Percentiles rank a stretch among this genome's conserved stretches.
These are phyloP conservation scores for Phytophthora capsici DNA, from an alignment of 352 stramenopile species.

Conservation along the genomic window DNA sequence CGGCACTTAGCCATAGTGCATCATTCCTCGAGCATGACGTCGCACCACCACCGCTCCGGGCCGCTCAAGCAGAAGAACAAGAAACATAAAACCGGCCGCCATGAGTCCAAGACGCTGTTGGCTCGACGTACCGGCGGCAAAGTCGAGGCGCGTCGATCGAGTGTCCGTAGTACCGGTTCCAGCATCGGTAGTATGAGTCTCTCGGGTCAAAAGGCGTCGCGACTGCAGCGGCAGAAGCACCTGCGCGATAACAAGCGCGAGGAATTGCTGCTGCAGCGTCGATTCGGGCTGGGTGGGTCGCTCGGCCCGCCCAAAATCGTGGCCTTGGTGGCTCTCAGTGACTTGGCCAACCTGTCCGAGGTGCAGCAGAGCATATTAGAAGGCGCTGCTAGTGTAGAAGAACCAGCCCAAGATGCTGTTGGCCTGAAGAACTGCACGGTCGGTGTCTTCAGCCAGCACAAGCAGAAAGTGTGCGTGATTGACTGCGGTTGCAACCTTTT, in stretches of 20 bases:
- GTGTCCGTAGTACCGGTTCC: slow-evolving; percentile 49
- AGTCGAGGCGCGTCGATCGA: slow-evolving; percentile 59
- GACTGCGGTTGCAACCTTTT: slow-evolving; percentile 86
- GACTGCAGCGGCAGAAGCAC: slow-evolving; percentile 87
- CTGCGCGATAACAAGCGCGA: slow-evolving; percentile 86
- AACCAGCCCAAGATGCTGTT: slow-evolving; percentile 47
- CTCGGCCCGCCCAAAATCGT: slow-evolving; percentile 86
- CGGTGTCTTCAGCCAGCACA: slow-evolving; percentile 81
- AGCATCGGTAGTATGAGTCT: slow-evolving; percentile 54
- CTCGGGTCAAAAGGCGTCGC: slow-evolving; percentile 74
- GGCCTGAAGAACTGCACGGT: slow-evolving; percentile 70
- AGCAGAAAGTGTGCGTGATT: slow-evolving; percentile 90
- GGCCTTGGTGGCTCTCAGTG: slow-evolving; percentile 82
- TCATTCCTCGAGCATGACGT: slow-evolving; percentile 50
- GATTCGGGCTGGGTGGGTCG: slow-evolving; percentile 74
- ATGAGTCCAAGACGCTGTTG: slow-evolving; percentile 85
- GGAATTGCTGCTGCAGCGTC: slow-evolving; percentile 83
- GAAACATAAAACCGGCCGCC: slow-evolving; percentile 89
- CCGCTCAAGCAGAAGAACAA: slow-evolving; percentile 93
- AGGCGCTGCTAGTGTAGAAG: slow-evolving; percentile 59
- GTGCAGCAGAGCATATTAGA: slow-evolving; percentile 78
- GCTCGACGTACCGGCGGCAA: slow-evolving; percentile 76
- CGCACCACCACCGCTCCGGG: slow-evolving; percentile 87
- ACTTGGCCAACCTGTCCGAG: slow-evolving; percentile 60
- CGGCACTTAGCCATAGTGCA: slow-evolving; percentile 21